Evolutionary conservation across 306 rosid species (phyloP).

Genomic region (Crataegus laevigata): DNA sequence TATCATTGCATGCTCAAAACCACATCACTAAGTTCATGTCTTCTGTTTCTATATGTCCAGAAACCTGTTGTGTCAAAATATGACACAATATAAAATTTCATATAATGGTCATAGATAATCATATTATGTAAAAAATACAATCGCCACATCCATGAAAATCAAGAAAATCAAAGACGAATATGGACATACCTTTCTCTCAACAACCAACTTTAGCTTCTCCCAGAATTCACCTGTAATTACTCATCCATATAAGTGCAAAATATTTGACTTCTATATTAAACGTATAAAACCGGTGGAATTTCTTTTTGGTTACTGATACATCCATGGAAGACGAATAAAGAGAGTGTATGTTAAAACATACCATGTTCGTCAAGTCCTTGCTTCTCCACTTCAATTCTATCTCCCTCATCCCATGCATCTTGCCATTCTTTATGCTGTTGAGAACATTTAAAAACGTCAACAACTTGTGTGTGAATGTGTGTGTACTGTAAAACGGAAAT

Average conservation of each 20-base stretch:
- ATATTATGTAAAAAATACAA: neutral
- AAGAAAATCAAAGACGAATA: neutral
- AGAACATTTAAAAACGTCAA: constrained; percentile 11
- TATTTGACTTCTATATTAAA: neutral
- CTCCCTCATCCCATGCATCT: constrained; percentile 76
- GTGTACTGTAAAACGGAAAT: neutral
- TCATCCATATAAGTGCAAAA: constrained; percentile 20
- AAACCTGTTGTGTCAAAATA: neutral
- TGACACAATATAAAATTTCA: neutral
- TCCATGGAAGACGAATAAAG: neutral
- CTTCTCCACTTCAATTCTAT: constrained; percentile 30
- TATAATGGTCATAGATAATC: neutral
- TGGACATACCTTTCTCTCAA: constrained; percentile 63
- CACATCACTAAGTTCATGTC: neutral
- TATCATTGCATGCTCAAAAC: neutral
- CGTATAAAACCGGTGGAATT: neutral
- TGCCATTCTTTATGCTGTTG: constrained; percentile 78
- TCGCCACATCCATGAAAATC: neutral
- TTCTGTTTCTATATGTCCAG: neutral
- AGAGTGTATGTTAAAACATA: constrained; percentile 16
- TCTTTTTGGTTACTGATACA: neutral
- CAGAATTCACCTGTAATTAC: constrained; percentile 66
- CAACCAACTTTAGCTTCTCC: constrained; percentile 66
- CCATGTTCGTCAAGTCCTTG: constrained; percentile 46
- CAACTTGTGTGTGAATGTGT: neutral